Base-by-base conservation (phyloP, 768 basidiomycete genomes). In the Lepiota subincarnata region DNA sequence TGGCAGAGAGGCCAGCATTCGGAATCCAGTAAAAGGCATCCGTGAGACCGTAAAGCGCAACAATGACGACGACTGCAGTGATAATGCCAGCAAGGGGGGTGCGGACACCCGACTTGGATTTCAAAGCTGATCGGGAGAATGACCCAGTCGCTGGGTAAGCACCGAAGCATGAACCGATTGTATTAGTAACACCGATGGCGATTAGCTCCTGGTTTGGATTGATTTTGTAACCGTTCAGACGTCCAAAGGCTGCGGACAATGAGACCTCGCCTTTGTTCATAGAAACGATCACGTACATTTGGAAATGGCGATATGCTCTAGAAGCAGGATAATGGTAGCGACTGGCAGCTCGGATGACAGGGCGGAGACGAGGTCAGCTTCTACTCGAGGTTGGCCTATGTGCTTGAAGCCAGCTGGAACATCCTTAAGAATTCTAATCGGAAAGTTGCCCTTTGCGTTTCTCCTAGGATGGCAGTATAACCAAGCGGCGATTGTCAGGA, bases 91-190 rank as follows among this genome's bases (percentile, higher is more conserved):
- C 93, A 8, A 86, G 77, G 6, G 97, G 97, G 2, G 97, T 98
- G 48, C 96, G 83, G n/a, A 98, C 96, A 44, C 97, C 97, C 0
- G 92, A 95, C 69, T 96, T 98, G 26, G 90, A 84, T 70, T 97
- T 94, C 64, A 99, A 75, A 1, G 97, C 97, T 2, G 94, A 90
- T n/a, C 97, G 89, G 36, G 95, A 97, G 80, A 99, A 99, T 0
- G 95, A 98, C 1, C 97, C 97, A 11, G 97, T 99, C 0, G 96
- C 92, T 7, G 97, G 95, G 68, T 97, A 98, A 0, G 94, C 96
- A 42, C 76, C 80, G 68, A 99, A 98, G 60, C 89, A 74, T 13
- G 91, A 87, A 2, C 96, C 96, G 57, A 97, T 64, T 1, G 90
- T 90, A 68, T 96, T 96, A 14, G 93, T 89, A 16, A 98, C 92